Evolutionary conservation across 2,329 filamentous ascomycete genomes (phyloP), one percentile per base, ranked within the genome.

Genomic region (Pseudogymnoascus sp.): DNA sequence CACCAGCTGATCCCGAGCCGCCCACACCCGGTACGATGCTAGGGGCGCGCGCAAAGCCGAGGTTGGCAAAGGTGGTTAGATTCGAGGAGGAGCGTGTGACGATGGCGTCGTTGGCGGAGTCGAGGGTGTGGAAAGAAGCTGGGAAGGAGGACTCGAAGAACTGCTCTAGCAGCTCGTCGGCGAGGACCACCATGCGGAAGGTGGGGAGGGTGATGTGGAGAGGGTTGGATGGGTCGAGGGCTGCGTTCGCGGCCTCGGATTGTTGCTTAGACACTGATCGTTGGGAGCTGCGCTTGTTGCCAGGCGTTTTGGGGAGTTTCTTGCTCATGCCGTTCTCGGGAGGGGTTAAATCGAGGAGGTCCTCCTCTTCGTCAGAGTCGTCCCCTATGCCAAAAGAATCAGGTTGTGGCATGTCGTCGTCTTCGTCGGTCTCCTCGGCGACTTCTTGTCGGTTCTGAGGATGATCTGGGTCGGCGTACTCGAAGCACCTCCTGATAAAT

Each of bases 91-190:
- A 83, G 5, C 84, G 82, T 4, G 79, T 71, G 47, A 78, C 51
- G 77, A 76, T 23, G 11, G 79, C 73, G 12, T 67, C 42, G 42
- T 63, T 62, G 75, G 78, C 5, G 76, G 80, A 39, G 78, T 96
- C 89, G 23, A 90, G 87, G 57, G 97, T 86, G 71, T 90, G 91
- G 83, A 99, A 96, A 1, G 92, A 96, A 61, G 90, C 86, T 0
- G 93, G 91, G 77, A 97, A 97, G 42, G 92, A 96, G 0, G 91
- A 90, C 77, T 99, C 95, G 74, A 99, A 99, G 77, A 99, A 99
- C 69, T 96, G 90, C 72, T 99, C 93, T 5, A 99, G 84, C 0
- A 96, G 83, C 75, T 99, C 95, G 72, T 99, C 95, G 47, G 95
- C 95, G 6, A 99, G 85, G 8, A 99, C 90, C 3, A 99, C 92